Evolutionary conservation across 331 rosid genomes (phyloP), one percentile per base, ranked within the genome.

Genomic region (Cydonia oblonga): DNA sequence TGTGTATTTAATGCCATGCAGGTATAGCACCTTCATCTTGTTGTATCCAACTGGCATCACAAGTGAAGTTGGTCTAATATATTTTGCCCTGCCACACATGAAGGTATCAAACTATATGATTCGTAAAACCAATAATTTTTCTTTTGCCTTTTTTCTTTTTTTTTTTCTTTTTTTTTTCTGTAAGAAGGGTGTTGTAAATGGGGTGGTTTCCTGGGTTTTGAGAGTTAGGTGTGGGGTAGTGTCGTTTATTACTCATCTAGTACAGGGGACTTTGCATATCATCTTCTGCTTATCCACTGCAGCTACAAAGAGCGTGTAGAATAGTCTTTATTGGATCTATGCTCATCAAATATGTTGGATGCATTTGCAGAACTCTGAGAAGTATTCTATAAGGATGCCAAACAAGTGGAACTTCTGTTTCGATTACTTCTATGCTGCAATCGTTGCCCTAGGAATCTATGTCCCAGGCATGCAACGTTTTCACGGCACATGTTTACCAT

Each of bases 341-440:
- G 56, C 25, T 74, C 60, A 23, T 77, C 52, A 56, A 76, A 32
- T 8, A 19, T 26, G 15, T 22, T 76, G 62, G 62, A 19, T 69
- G 58, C 33, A 26, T 62, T 82, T 81, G 83, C 93, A 95, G 97
- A 88, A 71, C 65, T 91, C 96, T 70, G 96, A 84, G 76, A 87
- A 84, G 82, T 95, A 85, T 69, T 88, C 89, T 80, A 26, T 87
- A 73, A 83, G 96, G 86, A 88, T 95, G 98, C 98, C 98, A 49
- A 95, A 91, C 86, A 83, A 73, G 76, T 95, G 90, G 96, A 95
- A 95, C 85, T 85, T 77, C 79, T 86, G 96, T 19, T 85, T 91
- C 13, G 97, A 95, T 77, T 88, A 77, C 91, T 85, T 86, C 76
- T 81, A 80, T 68, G 75, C 78, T 1, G 79, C 96, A 0, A 79